Percentiles rank a stretch among this genome's conserved stretches.
These are phyloP conservation scores for Beta corolliflora DNA, from an alignment of 179 eudicot species.

Conservation along the genomic window DNA sequence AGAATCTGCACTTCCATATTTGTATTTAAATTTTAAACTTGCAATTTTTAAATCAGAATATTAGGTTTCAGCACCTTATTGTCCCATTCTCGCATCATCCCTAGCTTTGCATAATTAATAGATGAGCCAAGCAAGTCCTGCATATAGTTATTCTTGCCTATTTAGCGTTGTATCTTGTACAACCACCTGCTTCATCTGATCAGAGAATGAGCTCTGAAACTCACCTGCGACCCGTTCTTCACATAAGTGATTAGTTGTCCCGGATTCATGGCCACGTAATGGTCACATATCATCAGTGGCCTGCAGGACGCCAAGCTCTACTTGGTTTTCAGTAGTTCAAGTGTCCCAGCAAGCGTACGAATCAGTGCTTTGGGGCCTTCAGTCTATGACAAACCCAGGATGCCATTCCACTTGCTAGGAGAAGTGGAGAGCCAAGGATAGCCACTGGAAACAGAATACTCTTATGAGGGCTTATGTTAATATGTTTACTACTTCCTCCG, in stretches of 20 bases:
- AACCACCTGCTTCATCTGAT: background rate
- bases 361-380: background rate
- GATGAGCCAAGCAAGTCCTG: no score
- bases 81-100: no score
- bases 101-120: background rate
- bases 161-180: background rate
- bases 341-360: background rate
- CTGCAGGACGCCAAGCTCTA: background rate
- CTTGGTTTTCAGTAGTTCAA: background rate
- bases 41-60: background rate
- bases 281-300: background rate
- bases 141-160: background rate
- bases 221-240: background rate
- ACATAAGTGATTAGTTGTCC: background rate
- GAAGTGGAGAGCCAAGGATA: background rate
- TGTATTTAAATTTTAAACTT: background rate
- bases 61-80: background rate
- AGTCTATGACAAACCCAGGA: background rate
- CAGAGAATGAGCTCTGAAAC: background rate
- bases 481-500: no score
- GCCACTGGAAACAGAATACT: background rate
- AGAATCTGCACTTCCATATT: background rate
- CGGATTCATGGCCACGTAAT: background rate
- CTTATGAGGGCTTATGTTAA: background rate
- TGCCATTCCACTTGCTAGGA: background rate